Evolutionary conservation across 2,329 filamentous ascomycete genomes (phyloP).

Genomic region (Paecilomyces sp.): DNA sequence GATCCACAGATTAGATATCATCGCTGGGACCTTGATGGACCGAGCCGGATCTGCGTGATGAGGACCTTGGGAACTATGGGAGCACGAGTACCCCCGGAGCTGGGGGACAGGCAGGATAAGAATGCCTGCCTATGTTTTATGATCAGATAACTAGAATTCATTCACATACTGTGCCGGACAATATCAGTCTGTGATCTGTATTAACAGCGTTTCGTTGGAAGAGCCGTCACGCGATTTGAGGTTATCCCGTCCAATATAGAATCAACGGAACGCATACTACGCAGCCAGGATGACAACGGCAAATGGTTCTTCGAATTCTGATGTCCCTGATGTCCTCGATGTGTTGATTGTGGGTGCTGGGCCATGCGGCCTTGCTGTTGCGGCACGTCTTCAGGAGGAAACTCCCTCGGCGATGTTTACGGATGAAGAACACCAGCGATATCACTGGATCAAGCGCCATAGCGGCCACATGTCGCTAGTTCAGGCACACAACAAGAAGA

Average conservation of each 20-base stretch:
- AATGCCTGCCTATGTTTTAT: neutral
- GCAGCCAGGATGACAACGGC: neutral
- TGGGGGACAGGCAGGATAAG: neutral
- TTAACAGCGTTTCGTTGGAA: neutral
- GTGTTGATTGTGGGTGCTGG: conserved; percentile 69
- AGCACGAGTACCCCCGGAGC: neutral
- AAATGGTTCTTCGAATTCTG: neutral
- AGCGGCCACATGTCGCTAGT: conserved; percentile 46
- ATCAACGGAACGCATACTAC: neutral
- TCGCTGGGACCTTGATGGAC: neutral
- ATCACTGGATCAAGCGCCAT: conserved; percentile 67
- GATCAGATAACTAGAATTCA: no score
- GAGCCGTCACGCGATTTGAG: neutral
- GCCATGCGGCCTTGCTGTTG: conserved; percentile 66
- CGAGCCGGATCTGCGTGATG: neutral
- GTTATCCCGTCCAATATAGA: neutral
- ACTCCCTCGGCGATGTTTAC: conserved; percentile 75
- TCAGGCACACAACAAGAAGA: conserved; percentile 16
- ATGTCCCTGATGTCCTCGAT: conserved; percentile 36
- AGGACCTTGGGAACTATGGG: neutral
- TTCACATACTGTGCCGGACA: neutral
- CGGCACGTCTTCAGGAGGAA: conserved; percentile 63
- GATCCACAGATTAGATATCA: neutral
- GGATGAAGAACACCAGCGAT: conserved; percentile 74
- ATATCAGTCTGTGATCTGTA: neutral